These are phyloP conservation scores for Aspergillus vadensis DNA, from an alignment of 2,329 filamentous ascomycete genomes.

Conservation along the genomic window DNA sequence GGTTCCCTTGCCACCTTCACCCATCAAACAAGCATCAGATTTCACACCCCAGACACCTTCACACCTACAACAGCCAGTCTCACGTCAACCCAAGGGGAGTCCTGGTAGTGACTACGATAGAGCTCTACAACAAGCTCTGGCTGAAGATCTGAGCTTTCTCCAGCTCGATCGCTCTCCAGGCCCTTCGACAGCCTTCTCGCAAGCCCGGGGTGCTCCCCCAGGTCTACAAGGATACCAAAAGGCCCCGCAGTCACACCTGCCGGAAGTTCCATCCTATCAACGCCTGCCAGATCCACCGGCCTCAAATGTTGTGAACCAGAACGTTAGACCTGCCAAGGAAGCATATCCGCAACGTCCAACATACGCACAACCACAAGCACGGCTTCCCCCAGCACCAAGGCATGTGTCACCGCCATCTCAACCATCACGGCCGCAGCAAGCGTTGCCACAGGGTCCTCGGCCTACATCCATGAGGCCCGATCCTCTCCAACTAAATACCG, in stretches of 20 bases:
- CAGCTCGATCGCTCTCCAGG: slow-evolving; percentile 36
- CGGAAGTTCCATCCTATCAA: slow-evolving; percentile 37
- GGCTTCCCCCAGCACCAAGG: slow-evolving; percentile 54
- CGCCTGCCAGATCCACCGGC: slow-evolving; percentile 24
- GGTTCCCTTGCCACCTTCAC: slow-evolving; percentile 62
- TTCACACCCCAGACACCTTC: slow-evolving; percentile 51
- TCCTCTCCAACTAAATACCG: slow-evolving; percentile 14
- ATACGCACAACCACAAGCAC: slow-evolving; percentile 17
- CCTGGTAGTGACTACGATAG: slow-evolving; percentile 45
- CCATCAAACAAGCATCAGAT: slow-evolving; percentile 56
- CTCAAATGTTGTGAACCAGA: slow-evolving; percentile 20
- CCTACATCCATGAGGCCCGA: slow-evolving; percentile 11
- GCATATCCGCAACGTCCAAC: slow-evolving; percentile 13
- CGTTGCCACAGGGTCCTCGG: slow-evolving; percentile 10
- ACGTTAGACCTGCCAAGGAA: slow-evolving; percentile 13
- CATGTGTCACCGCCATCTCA: slow-evolving; percentile 52
- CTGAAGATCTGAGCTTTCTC: slow-evolving; percentile 44
- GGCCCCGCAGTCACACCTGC: slow-evolving; percentile 31
- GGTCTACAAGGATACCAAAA: slow-evolving; percentile 27
- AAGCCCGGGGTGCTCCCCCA: slow-evolving; percentile 15
- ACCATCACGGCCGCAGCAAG: slow-evolving; percentile 14
- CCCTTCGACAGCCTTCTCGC: slow-evolving; percentile 19
- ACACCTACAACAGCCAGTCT: slow-evolving; percentile 46
- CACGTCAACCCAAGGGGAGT: slow-evolving; percentile 36
- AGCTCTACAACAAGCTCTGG: slow-evolving; percentile 45